These are phyloP conservation scores for Mucor racemosus DNA, from an alignment of 371 early-diverging fungal species.

Conservation along the genomic window DNA sequence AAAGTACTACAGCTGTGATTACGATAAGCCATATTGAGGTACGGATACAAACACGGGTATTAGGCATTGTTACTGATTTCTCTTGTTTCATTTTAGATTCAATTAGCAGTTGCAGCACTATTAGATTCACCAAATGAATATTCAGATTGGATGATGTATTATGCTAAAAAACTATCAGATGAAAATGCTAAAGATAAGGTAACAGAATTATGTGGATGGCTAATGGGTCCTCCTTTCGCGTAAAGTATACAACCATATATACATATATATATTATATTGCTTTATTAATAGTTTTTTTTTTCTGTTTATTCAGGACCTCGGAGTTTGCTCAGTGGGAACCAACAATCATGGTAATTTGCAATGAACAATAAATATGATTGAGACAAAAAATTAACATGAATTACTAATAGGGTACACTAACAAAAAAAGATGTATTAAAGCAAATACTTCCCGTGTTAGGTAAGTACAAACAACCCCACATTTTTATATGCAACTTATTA, in stretches of 20 bases:
- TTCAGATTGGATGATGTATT: constrained; percentile 66
- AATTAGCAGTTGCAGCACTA: constrained; percentile 64
- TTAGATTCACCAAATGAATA: constrained; percentile 69
- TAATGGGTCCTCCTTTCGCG: constrained; percentile 66
- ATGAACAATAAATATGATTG: neutral
- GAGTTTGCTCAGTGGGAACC: constrained; percentile 34
- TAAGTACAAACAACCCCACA: constrained; percentile 7
- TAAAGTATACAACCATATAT: constrained; percentile 24
- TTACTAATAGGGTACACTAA: constrained; percentile 25
- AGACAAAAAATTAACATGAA: neutral
- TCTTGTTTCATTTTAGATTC: constrained; percentile 45
- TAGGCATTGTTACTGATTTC: too few relatives aligned
- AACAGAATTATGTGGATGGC: constrained; percentile 74
- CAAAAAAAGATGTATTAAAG: constrained; percentile 55
- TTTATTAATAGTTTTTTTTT: neutral
- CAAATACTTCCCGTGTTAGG: constrained; percentile 54
- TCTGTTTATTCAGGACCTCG: constrained; percentile 1
- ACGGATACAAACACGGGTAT: neutral
- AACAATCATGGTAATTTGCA: constrained; percentile 28
- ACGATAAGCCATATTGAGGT: constrained; percentile 48
- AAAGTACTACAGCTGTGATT: constrained; percentile 25
- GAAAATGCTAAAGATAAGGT: constrained; percentile 66
- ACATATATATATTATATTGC: neutral
- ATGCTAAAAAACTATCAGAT: constrained; percentile 72
- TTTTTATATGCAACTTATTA: neutral